phyloP scores from a whole-genome alignment of 352 stramenopile species.

The Pelagophyceae sp. region DNA sequence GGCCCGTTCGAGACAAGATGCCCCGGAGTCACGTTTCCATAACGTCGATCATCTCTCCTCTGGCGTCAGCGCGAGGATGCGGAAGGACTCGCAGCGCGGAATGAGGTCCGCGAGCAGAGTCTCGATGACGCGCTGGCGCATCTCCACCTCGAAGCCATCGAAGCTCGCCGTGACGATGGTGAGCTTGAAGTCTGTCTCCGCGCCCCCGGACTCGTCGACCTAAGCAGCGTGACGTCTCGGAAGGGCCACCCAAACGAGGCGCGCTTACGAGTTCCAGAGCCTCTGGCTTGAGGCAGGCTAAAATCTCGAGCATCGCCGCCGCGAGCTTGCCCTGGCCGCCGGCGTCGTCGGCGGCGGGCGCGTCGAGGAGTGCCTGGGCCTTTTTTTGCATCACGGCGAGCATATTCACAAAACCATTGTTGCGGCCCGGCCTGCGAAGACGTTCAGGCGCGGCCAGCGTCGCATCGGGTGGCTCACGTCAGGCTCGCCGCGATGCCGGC shows the following conservation, averaged over 20 bases:
- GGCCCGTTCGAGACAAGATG: too few species aligned
- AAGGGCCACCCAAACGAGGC: too few species aligned
- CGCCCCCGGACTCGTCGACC: too few species aligned
- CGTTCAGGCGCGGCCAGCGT: background rate
- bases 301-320: background rate
- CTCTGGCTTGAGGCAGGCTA: background rate
- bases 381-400: conserved; percentile 54
- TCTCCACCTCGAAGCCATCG: background rate
- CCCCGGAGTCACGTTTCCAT: too few species aligned
- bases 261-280: background rate
- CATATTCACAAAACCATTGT: conserved; percentile 72
- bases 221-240: too few species aligned
- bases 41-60: too few species aligned
- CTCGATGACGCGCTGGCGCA: background rate
- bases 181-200: background rate
- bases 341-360: background rate
- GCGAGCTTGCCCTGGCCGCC: background rate
- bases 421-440: conserved; percentile 40
- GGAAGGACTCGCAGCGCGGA: too few species aligned
- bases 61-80: too few species aligned
- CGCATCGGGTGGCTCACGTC: conserved; percentile 26
- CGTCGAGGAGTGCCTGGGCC: conserved; percentile 33
- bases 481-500: conserved; percentile 52
- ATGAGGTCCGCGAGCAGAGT: background rate
- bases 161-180: background rate